phyloP scores from a whole-genome alignment of 768 basidiomycete species.

The Tephrocybe rancida region DNA sequence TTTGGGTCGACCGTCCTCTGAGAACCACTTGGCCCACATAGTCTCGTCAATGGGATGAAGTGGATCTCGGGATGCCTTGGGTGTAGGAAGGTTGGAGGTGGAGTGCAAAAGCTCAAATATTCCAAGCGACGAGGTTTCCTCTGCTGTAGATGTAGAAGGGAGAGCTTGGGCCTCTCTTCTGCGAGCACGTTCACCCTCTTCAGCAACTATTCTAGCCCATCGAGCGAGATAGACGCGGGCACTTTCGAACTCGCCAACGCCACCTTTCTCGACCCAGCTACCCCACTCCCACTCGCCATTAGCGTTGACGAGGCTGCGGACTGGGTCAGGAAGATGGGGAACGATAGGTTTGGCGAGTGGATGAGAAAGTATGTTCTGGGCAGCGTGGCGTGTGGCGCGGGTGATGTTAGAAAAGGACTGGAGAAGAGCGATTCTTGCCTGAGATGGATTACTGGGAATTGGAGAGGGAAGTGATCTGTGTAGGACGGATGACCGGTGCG shows the following conservation, averaged over 20 bases:
- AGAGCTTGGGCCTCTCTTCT: conserved; percentile 75
- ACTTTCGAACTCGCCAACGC: conserved; percentile 95
- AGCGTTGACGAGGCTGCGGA: conserved; percentile 85
- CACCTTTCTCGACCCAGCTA: conserved; percentile 90
- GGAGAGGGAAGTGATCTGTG: conserved; percentile 76
- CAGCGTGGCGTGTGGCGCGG: conserved; percentile 88
- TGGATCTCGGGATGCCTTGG: conserved; percentile 83
- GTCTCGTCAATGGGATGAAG: conserved; percentile 72
- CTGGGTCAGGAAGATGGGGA: conserved; percentile 94
- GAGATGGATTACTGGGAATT: conserved; percentile 57
- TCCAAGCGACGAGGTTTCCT: conserved; percentile 76
- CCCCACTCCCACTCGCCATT: conserved; percentile 93
- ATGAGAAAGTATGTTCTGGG: conserved; percentile 93
- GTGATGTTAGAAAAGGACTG: conserved; percentile 96
- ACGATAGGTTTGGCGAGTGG: conserved; percentile 95
- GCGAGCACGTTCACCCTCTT: conserved; percentile 93
- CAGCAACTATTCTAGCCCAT: conserved; percentile 97
- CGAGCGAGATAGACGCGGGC: conserved; percentile 94
- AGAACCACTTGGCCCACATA: conserved; percentile 82
- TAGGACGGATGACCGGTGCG: conserved; percentile 71
- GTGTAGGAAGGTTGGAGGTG: conserved; percentile 77
- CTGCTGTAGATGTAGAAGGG: conserved; percentile 53
- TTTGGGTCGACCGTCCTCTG: conserved; percentile 65
- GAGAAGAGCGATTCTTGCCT: conserved; percentile 81
- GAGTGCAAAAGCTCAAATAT: conserved; percentile 87